Evolutionary conservation across 2,329 filamentous ascomycete genomes (phyloP).

Genomic region (Teratosphaeria epicoccoides): DNA sequence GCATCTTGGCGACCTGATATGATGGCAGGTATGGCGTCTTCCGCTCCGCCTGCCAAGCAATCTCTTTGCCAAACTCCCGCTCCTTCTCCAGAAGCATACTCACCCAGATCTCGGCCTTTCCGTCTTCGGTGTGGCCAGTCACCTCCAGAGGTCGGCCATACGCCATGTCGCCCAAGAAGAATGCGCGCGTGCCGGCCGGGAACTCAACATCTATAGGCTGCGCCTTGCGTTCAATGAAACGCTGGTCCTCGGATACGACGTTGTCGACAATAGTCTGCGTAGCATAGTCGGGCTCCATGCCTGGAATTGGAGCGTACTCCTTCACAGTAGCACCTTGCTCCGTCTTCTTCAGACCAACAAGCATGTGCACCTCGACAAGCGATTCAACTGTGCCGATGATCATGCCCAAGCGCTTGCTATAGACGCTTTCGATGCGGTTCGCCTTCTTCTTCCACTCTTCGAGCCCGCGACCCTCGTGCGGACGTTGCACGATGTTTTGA

Average conservation of each 20-base stretch:
- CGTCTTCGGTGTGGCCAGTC: conserved; percentile 56
- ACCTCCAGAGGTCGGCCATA: conserved; percentile 88
- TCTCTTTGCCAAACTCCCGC: conserved; percentile 65
- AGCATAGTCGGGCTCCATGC: conserved; percentile 82
- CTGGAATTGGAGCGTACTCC: conserved; percentile 77
- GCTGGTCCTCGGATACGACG: conserved; percentile 80
- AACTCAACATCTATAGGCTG: conserved; percentile 87
- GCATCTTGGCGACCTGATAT: conserved; percentile 72
- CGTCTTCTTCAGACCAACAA: conserved; percentile 82
- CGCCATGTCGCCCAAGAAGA: conserved; percentile 88
- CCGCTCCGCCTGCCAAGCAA: conserved; percentile 60
- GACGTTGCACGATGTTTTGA: conserved; percentile 51
- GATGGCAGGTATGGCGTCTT: conserved; percentile 72
- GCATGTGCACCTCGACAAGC: conserved; percentile 82
- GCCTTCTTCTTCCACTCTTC: conserved; percentile 78
- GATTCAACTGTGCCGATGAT: conserved; percentile 80
- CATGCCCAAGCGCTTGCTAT: conserved; percentile 84
- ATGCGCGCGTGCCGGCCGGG: conserved; percentile 67
- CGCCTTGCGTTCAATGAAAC: conserved; percentile 85
- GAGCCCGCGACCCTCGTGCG: conserved; percentile 67
- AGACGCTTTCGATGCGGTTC: conserved; percentile 69
- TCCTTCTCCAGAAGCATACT: conserved; percentile 62
- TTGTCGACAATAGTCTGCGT: conserved; percentile 82
- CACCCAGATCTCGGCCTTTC: conserved; percentile 67
- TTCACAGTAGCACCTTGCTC: conserved; percentile 86